These are phyloP conservation scores for Backusella tuberculispora DNA, from an alignment of 192 early-diverging fungal species.

Conservation along the genomic window DNA sequence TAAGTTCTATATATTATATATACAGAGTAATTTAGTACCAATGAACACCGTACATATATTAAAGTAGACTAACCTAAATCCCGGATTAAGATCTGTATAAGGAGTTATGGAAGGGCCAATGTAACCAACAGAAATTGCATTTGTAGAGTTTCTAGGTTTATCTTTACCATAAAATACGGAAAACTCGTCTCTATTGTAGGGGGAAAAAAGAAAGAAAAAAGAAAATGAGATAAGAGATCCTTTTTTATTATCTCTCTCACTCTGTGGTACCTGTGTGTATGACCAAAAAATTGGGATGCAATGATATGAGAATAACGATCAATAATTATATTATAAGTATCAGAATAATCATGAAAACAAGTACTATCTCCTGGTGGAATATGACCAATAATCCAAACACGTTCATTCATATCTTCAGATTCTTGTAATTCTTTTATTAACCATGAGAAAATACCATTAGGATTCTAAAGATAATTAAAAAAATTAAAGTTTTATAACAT, in stretches of 20 bases:
- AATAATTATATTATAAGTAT: slow-evolving; percentile 55
- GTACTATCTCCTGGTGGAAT: slow-evolving; percentile 50
- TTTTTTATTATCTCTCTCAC: neutral
- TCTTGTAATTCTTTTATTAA: slow-evolving; percentile 51
- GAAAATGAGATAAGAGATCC: neutral
- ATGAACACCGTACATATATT: neutral
- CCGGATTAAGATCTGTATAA: slow-evolving; percentile 54
- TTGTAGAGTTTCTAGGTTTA: slow-evolving; percentile 32
- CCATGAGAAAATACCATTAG: slow-evolving; percentile 55
- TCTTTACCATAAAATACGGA: slow-evolving; percentile 50
- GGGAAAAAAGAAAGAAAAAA: neutral
- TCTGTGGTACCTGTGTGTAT: slow-evolving; percentile 48
- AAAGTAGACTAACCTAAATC: slow-evolving; percentile 45
- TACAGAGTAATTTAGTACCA: neutral
- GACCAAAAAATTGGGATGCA: slow-evolving; percentile 60
- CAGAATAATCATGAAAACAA: slow-evolving; percentile 56
- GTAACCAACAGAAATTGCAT: slow-evolving; percentile 52
- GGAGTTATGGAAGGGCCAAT: slow-evolving; percentile 56
- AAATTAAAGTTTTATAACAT: neutral
- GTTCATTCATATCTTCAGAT: slow-evolving; percentile 53
- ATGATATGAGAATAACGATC: slow-evolving; percentile 59
- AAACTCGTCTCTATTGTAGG: slow-evolving; percentile 46
- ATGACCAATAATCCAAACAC: slow-evolving; percentile 62
- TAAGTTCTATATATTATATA: slow-evolving; percentile 50
- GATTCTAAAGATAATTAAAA: slow-evolving; percentile 40